Evolutionary conservation across 192 early-diverging fungal species (phyloP).

Genomic region (Diversispora eburnea): DNA sequence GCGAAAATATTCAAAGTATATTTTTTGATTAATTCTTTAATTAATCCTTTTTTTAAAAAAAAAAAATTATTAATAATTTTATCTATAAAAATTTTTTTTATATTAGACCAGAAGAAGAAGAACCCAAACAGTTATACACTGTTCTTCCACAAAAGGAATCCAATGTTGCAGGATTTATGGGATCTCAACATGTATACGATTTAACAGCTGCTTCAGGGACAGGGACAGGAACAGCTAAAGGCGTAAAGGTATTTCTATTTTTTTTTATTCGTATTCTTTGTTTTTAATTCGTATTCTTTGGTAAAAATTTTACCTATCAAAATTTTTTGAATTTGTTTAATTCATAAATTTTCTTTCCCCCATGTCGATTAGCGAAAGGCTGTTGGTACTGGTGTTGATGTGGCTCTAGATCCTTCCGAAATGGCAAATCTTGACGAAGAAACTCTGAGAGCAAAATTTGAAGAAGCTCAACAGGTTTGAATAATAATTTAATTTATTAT

Average conservation of each 20-base stretch:
- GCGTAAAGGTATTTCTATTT: conserved; percentile 40
- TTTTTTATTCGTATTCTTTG: too few species aligned
- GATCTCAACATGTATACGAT: conserved; percentile 88
- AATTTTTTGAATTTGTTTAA: not conserved
- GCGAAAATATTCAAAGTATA: conserved; percentile 64
- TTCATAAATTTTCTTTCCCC: conserved; percentile 2
- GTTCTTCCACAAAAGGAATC: conserved; percentile 77
- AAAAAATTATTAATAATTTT: not conserved
- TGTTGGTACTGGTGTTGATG: conserved; percentile 65
- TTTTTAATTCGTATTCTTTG: too few species aligned
- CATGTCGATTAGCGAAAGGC: conserved; percentile 47
- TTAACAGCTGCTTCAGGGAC: conserved; percentile 50
- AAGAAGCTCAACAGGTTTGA: conserved; percentile 57
- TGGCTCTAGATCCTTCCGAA: conserved; percentile 88
- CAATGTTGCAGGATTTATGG: conserved; percentile 84
- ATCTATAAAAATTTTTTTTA: not conserved
- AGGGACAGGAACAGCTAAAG: conserved; percentile 37
- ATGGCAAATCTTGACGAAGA: conserved; percentile 77
- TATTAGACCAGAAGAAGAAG: conserved; percentile 42
- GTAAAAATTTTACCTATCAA: not conserved
- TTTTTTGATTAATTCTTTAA: not conserved
- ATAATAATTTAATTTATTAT: not conserved
- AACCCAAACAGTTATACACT: conserved; percentile 71
- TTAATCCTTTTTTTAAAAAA: not conserved
- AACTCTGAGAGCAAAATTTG: conserved; percentile 73